Base-by-base conservation (phyloP, 371 early-diverging fungal species). In the Actinomortierella ambigua region DNA sequence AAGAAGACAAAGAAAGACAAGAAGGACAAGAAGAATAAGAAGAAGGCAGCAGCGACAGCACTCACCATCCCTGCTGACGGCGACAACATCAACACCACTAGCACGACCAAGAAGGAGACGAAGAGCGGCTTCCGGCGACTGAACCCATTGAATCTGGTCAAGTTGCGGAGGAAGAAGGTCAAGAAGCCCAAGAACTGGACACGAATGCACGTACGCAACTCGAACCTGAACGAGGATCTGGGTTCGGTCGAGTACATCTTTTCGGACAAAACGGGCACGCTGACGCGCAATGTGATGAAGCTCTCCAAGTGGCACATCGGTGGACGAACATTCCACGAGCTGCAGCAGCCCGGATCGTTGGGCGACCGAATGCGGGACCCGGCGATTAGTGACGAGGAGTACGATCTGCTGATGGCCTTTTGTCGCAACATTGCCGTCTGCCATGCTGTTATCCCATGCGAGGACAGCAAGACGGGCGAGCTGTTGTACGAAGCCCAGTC, bases 191-290 rank as follows among this genome's bases (percentile, higher is more conserved):
- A 78, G 40, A 71, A 70, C 44, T 69, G 76, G 65, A 66, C 67
- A 13, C 87, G 90, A 60, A 88, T 87, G 59, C 84, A 95, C 41
- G 88, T 95, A 1, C 97, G 95, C 5, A 87, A 95, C 55, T 92
- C 94, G 39, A 76, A 76, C 46, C 48, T 76, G 66, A 76, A 76
- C 40, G 76, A 76, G 63, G 76, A 76, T 61, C 56, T 76, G n/a
- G 75, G 73, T 0, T 58, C 69, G 9, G 91, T 98, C 60, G 93
- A 94, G 52, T 96, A 94, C 76, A 88, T 99, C 47, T 93, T 99
- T 56, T 92, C 95, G 42, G 99, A 99, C 79, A 99, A 99, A 81
- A 99, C 93, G 0, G 93, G 93, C 1, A 93, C 93, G 6, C 63
- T 93, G 48, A 93, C 93, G 0, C 87, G 91, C 61, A 93, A 93